Evolutionary conservation across 1,139 yeast species (phyloP).

Genomic region (Wickerhamiella infanticola): DNA sequence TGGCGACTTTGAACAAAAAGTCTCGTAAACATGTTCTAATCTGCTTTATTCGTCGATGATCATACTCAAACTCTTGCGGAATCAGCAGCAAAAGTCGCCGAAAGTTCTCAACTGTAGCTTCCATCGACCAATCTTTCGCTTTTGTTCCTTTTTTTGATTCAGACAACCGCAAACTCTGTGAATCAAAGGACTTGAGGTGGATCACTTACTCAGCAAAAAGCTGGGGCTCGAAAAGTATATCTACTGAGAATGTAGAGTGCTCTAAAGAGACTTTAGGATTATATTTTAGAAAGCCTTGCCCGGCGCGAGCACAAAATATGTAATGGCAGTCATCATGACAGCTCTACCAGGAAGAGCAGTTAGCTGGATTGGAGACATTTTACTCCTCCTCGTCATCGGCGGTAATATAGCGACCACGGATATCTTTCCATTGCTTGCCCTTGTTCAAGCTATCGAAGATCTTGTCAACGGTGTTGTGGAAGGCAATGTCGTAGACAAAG

Average conservation of each 20-base stretch:
- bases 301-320: no score
- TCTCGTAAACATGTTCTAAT: conserved; percentile 18
- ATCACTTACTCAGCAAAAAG: no score
- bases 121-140: background rate
- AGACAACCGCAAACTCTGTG: no score
- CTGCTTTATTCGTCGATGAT: conserved; percentile 9
- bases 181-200: no score
- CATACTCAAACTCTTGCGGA: conserved; percentile 17
- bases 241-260: no score
- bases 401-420: conserved; percentile 42
- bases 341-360: no score
- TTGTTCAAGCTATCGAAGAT: conserved; percentile 82
- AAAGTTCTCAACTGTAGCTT: background rate
- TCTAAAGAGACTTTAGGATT: no score
- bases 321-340: no score
- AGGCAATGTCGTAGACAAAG: conserved; percentile 76
- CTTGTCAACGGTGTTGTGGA: conserved; percentile 60
- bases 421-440: conserved; percentile 97
- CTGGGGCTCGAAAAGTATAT: no score
- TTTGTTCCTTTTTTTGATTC: no score
- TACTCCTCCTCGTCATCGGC: conserved; percentile 19
- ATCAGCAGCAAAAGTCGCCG: conserved; percentile 18
- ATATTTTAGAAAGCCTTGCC: no score
- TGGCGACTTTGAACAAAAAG: conserved; percentile 25
- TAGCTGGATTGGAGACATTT: no score